Evolutionary conservation across 345 rosid species (phyloP).

Genomic region (Bruguiera gymnorhiza): DNA sequence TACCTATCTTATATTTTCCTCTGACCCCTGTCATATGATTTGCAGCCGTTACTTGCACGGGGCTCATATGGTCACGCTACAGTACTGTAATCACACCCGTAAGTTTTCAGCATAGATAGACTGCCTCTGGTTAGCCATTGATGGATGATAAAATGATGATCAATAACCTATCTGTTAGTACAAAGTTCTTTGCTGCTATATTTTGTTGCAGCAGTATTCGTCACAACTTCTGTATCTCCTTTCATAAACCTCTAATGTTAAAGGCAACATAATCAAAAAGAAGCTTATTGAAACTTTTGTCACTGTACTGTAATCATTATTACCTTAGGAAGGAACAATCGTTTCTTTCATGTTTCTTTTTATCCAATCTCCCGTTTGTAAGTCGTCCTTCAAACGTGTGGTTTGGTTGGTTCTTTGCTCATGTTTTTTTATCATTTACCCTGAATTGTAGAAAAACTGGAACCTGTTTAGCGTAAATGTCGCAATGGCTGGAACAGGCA

Average conservation of each 20-base stretch:
- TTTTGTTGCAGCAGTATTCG: no score
- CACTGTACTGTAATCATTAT: neutral
- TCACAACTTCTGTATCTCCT: no score
- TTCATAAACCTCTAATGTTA: neutral
- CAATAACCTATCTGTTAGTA: neutral
- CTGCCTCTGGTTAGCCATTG: neutral
- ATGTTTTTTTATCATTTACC: slow-evolving; percentile 8
- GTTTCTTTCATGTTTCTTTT: neutral
- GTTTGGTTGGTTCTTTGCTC: slow-evolving; percentile 4
- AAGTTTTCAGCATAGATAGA: slow-evolving; percentile 24
- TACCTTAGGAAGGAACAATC: neutral
- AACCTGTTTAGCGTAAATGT: slow-evolving; percentile 82
- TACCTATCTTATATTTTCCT: slow-evolving; percentile 10
- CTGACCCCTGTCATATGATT: slow-evolving; percentile 12
- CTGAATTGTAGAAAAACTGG: slow-evolving; percentile 79
- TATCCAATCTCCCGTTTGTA: neutral
- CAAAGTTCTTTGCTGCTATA: no score
- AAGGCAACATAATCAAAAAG: neutral
- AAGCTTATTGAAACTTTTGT: neutral
- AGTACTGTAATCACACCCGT: slow-evolving; percentile 85
- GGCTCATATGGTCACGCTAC: slow-evolving; percentile 76
- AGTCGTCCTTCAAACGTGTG: neutral
- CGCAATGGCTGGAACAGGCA: slow-evolving; percentile 82
- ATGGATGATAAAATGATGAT: neutral
- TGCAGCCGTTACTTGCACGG: slow-evolving; percentile 73